Evolutionary conservation across 2,329 filamentous ascomycete species (phyloP).

Genomic region (Penicillium sclerotiorum): DNA sequence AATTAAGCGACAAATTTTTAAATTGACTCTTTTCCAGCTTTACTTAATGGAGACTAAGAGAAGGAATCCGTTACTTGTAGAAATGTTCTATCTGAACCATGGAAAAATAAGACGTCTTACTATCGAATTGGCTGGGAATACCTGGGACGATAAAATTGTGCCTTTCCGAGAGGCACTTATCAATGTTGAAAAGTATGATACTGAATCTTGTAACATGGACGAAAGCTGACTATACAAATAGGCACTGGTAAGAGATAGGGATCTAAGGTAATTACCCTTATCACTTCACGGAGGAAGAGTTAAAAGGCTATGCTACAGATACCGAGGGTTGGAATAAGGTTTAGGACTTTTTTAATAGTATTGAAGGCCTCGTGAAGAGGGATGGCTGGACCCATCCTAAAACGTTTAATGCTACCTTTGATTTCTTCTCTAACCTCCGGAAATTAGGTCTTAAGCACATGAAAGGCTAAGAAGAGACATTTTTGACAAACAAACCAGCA

Average conservation of each 20-base stretch:
- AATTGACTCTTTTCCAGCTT: slow-evolving; percentile 27
- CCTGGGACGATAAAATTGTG: slow-evolving; percentile 29
- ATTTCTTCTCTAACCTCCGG: slow-evolving; percentile 39
- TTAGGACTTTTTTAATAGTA: slow-evolving; percentile 40
- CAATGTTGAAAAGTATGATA: slow-evolving; percentile 26
- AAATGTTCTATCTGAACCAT: slow-evolving; percentile 24
- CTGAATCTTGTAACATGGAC: background rate
- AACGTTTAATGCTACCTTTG: slow-evolving; percentile 38
- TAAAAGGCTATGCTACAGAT: slow-evolving; percentile 19
- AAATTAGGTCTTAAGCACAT: slow-evolving; percentile 34
- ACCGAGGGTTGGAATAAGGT: slow-evolving; percentile 27
- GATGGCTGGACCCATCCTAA: slow-evolving; percentile 44
- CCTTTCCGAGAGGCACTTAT: slow-evolving; percentile 28
- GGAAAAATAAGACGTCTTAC: slow-evolving; percentile 25
- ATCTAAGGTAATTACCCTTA: slow-evolving; percentile 23
- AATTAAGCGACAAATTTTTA: slow-evolving; percentile 21
- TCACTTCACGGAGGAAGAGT: slow-evolving; percentile 26
- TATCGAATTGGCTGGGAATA: slow-evolving; percentile 24
- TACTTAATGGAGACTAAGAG: slow-evolving; percentile 23
- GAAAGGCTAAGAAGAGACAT: slow-evolving; percentile 33
- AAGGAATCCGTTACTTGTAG: slow-evolving; percentile 18
- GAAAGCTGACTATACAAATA: slow-evolving; percentile 8
- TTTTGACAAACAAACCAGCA: slow-evolving; percentile 37
- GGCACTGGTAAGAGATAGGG: slow-evolving; percentile 23
- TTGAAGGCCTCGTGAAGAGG: slow-evolving; percentile 37